Conservation (phyloP, 2,329 filamentous ascomycete genomes). For the Cercospora nicotianae region DNA sequence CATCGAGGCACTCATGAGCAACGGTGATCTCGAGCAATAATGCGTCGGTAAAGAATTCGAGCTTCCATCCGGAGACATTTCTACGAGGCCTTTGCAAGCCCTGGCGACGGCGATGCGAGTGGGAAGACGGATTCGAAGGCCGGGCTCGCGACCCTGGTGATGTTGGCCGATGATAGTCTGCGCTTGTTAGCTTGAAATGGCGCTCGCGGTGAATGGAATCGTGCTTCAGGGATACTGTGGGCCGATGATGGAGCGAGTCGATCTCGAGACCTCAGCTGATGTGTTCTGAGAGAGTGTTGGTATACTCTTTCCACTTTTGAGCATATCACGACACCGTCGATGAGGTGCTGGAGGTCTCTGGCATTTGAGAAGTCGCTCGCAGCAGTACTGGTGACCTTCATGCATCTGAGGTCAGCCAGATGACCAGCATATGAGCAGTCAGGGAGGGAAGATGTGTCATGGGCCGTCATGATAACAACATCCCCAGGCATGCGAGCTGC, state of each 20-base stretch:
- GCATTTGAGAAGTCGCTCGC: background rate
- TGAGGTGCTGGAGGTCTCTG: background rate
- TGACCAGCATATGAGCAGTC: background rate
- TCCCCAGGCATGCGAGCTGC: background rate
- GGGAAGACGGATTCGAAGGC: background rate
- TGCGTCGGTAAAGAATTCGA: background rate
- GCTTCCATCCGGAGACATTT: background rate
- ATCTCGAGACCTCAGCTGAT: background rate
- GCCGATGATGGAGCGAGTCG: conserved; percentile 2
- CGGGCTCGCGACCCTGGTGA: background rate
- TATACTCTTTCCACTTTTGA: background rate
- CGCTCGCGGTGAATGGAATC: background rate
- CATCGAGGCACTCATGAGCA: background rate
- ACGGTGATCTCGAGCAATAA: background rate
- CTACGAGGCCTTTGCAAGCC: background rate
- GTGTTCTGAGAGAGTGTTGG: background rate
- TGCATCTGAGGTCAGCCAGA: background rate
- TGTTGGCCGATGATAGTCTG: background rate
- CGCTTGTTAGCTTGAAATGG: conserved; percentile 1
- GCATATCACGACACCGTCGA: background rate
- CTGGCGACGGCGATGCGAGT: background rate
- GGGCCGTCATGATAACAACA: background rate
- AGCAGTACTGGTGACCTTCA: background rate
- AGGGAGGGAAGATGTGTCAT: background rate
- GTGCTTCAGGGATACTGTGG: conserved; percentile 2